Evolutionary conservation across 768 basidiomycete genomes (phyloP).

Genomic region (Xanthoconium purpureum): DNA sequence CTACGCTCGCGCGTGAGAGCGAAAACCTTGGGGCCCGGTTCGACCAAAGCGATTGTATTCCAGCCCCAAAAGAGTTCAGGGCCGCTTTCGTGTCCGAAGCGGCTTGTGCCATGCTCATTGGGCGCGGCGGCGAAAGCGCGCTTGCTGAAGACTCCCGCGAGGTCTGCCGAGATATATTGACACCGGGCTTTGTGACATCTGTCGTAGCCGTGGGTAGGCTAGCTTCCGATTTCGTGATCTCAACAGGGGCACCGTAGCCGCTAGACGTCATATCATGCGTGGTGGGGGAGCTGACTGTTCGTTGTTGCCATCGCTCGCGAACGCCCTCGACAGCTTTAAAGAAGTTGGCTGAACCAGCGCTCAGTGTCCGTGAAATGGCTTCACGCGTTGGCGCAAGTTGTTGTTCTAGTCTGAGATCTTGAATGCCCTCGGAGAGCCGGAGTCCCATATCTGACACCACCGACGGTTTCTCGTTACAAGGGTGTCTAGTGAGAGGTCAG

Average conservation of each 20-base stretch:
- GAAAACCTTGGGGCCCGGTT: conserved; percentile 40
- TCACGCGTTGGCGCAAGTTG: conserved; percentile 92
- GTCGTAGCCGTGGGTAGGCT: conserved; percentile 8
- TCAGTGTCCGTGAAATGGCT: conserved; percentile 75
- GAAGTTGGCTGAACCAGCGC: conserved; percentile 71
- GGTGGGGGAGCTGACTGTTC: conserved; percentile 29
- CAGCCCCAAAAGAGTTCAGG: conserved; percentile 40
- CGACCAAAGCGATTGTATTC: conserved; percentile 49
- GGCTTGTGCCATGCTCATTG: conserved; percentile 31
- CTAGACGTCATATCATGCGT: conserved; percentile 21
- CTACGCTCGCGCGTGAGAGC: conserved; percentile 28
- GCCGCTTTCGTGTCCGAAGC: conserved; percentile 34
- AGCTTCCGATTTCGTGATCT: conserved; percentile 31
- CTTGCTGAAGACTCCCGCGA: conserved; percentile 27
- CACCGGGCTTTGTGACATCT: conserved; percentile 16
- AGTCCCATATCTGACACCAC: conserved; percentile 90
- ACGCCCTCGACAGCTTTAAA: conserved; percentile 92
- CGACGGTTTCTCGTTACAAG: conserved; percentile 87
- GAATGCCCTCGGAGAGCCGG: conserved; percentile 88
- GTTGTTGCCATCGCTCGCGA: conserved; percentile 64
- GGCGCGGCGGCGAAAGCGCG: conserved; percentile 15
- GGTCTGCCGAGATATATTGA: conserved; percentile 17
- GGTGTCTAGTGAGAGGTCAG: conserved; percentile 57
- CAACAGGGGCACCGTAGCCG: conserved; percentile 22
- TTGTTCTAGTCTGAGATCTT: conserved; percentile 90